Conservation (phyloP, 495 filamentous ascomycete genomes). For the Podospora tetraspora region DNA sequence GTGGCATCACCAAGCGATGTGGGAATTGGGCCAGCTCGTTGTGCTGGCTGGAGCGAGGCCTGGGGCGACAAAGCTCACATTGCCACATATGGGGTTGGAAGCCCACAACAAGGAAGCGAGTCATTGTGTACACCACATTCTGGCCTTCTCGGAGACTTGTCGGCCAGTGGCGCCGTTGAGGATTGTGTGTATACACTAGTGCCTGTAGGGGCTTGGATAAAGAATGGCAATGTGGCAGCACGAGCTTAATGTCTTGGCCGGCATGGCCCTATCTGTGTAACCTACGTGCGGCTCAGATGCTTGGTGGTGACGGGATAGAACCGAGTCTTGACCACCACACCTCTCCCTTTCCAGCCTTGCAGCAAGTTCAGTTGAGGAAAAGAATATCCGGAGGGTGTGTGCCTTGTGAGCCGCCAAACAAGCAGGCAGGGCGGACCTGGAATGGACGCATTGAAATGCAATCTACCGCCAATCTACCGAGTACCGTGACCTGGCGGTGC, state of each 20-base stretch:
- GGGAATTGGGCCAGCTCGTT: not conserved
- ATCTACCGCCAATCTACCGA: not conserved
- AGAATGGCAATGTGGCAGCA: not conserved
- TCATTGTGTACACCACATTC: slow-evolving; percentile 2
- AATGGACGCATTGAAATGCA: not conserved
- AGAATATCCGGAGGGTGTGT: not conserved
- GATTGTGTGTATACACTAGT: not conserved
- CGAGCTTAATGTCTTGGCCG: not conserved
- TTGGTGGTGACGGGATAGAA: not conserved
- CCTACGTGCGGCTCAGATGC: not conserved
- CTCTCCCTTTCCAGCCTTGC: not conserved
- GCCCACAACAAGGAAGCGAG: slow-evolving; percentile 9
- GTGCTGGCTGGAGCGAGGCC: not conserved
- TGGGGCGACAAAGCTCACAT: not conserved
- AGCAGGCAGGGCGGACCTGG: not conserved
- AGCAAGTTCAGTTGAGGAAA: not conserved
- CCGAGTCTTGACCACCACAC: not conserved
- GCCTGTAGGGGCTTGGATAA: not conserved
- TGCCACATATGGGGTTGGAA: slow-evolving; percentile 9
- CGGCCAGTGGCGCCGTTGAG: not conserved
- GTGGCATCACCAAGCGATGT: not conserved
- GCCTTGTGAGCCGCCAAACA: not conserved
- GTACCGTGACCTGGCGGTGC: not conserved
- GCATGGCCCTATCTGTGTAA: not conserved
- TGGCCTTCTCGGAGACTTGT: not conserved